Base-by-base conservation (phyloP, 345 rosid genomes). In the Salix caprea region DNA sequence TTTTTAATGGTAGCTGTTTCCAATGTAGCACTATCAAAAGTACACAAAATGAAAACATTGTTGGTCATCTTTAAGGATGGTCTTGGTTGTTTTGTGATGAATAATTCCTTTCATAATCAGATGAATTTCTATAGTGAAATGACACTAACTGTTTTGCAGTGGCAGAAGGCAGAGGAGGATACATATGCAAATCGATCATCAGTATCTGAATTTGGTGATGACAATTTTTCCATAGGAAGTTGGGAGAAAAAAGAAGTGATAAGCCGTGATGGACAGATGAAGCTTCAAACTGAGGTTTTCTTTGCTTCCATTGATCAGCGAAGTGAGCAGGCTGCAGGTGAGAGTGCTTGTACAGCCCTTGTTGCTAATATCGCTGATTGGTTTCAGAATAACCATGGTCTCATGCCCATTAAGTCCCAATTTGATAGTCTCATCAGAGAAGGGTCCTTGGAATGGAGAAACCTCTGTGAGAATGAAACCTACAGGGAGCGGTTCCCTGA, bases 301-400 rank as follows among this genome's bases (percentile, higher is more conserved):
- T 91, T 89, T 71, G 99, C 97, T 77, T 96, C 98, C 46, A 96
- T 96, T 30, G 98, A 96, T 80, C 99, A 96, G 85, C 89, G 98
- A 65, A 93, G 93, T 52, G 97, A 91, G 87, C 87, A 82, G 72
- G 98, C 99, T 11, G 99, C 93, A 15, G 98, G 99, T 40, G 98
- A 93, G 83, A 91, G 99, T 65, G 99, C 99, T 1, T 96, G 99
- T 70, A 91, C 99, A 4, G 93, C 96, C 44, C 85, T 93, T n/a
- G 99, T 96, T 56, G 99, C 98, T 58, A 97, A 90, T 71, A 91
- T 96, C 77, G 92, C 98, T 26, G 88, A 96, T 72, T 93, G 99
- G 99, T 91, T 96, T 75, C 98, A 90, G 72, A 84, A 85, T 70
- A 93, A 93, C 84, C 86, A 56, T 71, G 90, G 86, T 65, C 76